Evolutionary conservation across 345 rosid genomes (phyloP).

Genomic region (Citrus reticulata): DNA sequence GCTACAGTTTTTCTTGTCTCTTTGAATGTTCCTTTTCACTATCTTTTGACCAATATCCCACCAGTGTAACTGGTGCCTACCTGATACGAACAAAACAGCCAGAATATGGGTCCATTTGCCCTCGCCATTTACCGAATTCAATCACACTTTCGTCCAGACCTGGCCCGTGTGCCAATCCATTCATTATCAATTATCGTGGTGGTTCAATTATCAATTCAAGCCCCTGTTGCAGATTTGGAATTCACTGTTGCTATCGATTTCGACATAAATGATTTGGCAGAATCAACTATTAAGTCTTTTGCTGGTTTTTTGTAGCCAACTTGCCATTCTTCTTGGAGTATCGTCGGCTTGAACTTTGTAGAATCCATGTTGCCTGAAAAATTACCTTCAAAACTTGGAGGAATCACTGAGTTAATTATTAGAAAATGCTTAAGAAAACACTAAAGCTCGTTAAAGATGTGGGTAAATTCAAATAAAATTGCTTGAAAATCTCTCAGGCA

Average conservation of each 20-base stretch:
- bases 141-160: background rate
- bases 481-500: too few relatives aligned
- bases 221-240: background rate
- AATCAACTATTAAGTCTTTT: background rate
- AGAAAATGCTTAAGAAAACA: too few relatives aligned
- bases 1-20: slow-evolving; percentile 1
- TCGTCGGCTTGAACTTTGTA: too few relatives aligned
- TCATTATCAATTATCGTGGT: background rate
- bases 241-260: background rate
- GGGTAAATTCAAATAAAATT: too few relatives aligned
- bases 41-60: slow-evolving; percentile 1
- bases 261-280: background rate
- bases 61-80: background rate
- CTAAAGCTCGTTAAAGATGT: too few relatives aligned
- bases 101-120: background rate
- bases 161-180: background rate
- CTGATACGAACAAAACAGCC: slow-evolving; percentile 1
- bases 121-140: background rate
- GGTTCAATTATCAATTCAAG: slow-evolving; percentile 1
- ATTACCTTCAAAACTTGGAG: too few relatives aligned
- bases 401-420: too few relatives aligned
- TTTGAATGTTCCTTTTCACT: background rate
- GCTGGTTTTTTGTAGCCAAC: too few relatives aligned
- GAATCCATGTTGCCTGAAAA: too few relatives aligned
- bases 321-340: too few relatives aligned